Evolutionary conservation across 305 asterid species (phyloP).

Genomic region (Fraxinus floribunda): DNA sequence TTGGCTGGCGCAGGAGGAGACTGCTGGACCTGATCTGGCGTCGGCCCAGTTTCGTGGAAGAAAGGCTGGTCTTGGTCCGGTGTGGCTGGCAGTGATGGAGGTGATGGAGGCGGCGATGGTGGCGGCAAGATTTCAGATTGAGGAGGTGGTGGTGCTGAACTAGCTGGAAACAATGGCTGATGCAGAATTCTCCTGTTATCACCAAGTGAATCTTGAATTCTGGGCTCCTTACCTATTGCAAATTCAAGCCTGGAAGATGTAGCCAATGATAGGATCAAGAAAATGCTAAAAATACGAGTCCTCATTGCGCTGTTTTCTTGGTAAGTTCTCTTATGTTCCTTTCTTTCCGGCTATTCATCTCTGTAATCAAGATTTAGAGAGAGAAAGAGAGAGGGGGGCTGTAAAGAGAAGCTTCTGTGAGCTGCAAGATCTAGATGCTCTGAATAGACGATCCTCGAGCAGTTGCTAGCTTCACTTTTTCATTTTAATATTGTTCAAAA

Average conservation of each 20-base stretch:
- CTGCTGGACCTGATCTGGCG: constrained; percentile 46
- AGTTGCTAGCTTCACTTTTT: constrained; percentile 27
- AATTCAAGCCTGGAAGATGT: constrained; percentile 22
- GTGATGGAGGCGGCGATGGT: constrained; percentile 19
- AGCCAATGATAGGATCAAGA: constrained; percentile 30
- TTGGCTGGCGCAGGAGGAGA: constrained; percentile 41
- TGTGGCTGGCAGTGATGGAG: constrained; percentile 23
- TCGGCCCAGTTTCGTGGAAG: constrained; percentile 55
- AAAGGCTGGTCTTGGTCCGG: constrained; percentile 64
- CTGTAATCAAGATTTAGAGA: constrained; percentile 19
- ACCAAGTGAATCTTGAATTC: constrained; percentile 25
- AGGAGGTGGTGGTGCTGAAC: constrained; percentile 47
- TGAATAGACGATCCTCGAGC: constrained; percentile 7
- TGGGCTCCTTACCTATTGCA: constrained; percentile 10
- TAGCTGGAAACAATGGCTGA: constrained; percentile 67
- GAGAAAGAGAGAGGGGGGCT: background rate
- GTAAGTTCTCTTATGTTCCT: constrained; percentile 21
- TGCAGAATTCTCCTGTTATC: constrained; percentile 65
- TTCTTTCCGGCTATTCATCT: constrained; percentile 48
- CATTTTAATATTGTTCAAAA: constrained; percentile 9
- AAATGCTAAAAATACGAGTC: constrained; percentile 32
- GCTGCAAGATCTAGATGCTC: constrained; percentile 49
- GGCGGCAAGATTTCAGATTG: constrained; percentile 14
- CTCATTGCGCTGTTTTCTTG: constrained; percentile 41
- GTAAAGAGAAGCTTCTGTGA: constrained; percentile 42